phyloP scores from a whole-genome alignment of 257 asterid genomes.

The Leptodermis oblonga region DNA sequence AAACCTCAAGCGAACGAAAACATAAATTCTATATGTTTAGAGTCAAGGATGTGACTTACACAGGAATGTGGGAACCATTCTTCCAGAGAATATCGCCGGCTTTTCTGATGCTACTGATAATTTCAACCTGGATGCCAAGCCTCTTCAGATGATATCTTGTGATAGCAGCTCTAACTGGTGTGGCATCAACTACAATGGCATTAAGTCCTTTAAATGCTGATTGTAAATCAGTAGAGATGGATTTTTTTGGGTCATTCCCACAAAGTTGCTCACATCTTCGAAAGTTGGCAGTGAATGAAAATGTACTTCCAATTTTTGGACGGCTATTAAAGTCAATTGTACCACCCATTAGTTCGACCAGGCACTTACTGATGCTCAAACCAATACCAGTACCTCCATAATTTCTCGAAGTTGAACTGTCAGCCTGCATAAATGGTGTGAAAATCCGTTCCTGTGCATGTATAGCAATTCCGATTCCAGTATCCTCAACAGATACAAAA shows the following conservation, averaged over 20 bases:
- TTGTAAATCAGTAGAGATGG: slow-evolving; percentile 51
- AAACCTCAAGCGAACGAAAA: not conserved
- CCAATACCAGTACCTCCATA: slow-evolving; percentile 98
- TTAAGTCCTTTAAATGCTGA: slow-evolving; percentile 55
- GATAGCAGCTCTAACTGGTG: slow-evolving; percentile 79
- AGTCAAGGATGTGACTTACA: slow-evolving; percentile 35
- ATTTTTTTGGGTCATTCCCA: slow-evolving; percentile 34
- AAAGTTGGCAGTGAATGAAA: slow-evolving; percentile 63
- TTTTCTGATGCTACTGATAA: slow-evolving; percentile 40
- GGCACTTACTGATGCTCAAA: slow-evolving; percentile 83
- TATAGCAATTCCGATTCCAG: slow-evolving; percentile 81
- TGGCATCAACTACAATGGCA: slow-evolving; percentile 65
- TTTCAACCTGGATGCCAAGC: slow-evolving; percentile 65
- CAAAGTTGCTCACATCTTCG: slow-evolving; percentile 40
- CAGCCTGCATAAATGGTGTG: slow-evolving; percentile 97
- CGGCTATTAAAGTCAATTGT: slow-evolving; percentile 72
- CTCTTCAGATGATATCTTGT: slow-evolving; percentile 79
- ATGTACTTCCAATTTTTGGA: slow-evolving; percentile 82
- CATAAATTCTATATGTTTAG: not conserved
- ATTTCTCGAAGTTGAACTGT: slow-evolving; percentile 85
- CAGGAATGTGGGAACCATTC: slow-evolving; percentile 35
- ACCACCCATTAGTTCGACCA: slow-evolving; percentile 93
- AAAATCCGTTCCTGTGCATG: slow-evolving; percentile 72
- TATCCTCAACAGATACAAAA: slow-evolving; percentile 80
- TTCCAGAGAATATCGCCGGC: slow-evolving; percentile 42